Conservation (phyloP, 805 yeast genomes). For the Cyberlindnera sargentensis region DNA sequence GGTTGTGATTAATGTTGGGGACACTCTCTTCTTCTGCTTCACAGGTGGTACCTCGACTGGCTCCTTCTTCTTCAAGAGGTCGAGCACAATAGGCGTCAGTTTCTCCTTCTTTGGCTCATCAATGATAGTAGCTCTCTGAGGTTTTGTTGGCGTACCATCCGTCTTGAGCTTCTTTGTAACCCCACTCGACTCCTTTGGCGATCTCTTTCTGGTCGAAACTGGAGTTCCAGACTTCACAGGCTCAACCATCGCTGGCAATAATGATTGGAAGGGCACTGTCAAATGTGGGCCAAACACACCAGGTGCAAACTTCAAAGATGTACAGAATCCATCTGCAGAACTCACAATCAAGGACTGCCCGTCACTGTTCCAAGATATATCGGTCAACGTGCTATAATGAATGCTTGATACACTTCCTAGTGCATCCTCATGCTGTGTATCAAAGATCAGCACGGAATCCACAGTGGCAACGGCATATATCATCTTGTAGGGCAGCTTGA, state of each 20-base stretch:
- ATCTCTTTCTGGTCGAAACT: constrained; percentile 3
- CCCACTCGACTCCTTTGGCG: not conserved
- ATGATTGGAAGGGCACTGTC: constrained; percentile 19
- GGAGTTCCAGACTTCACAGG: constrained; percentile 4
- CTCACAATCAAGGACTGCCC: constrained; percentile 67
- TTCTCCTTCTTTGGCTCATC: not conserved
- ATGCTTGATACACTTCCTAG: constrained; percentile 69
- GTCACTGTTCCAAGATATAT: constrained; percentile 75
- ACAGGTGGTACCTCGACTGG: constrained; percentile 6
- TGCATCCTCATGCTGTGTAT: constrained; percentile 65
- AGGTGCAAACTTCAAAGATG: constrained; percentile 49
- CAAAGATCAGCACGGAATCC: constrained; percentile 75
- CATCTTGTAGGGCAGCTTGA: constrained; percentile 69
- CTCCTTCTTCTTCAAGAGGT: constrained; percentile 1
- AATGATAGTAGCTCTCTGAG: not conserved
- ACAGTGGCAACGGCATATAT: constrained; percentile 91
- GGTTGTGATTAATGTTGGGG: constrained; percentile 9
- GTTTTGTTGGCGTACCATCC: constrained; percentile 1
- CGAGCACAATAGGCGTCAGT: not conserved
- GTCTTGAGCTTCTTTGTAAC: not conserved
- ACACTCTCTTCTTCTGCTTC: constrained; percentile 26
- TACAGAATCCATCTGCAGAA: constrained; percentile 91
- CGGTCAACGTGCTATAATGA: constrained; percentile 87
- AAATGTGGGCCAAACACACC: constrained; percentile 50
- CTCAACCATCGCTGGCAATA: constrained; percentile 6